A percentile compares a stretch with the other conserved stretches of the same genome.
Conservation (phyloP, 2,329 filamentous ascomycete genomes). For the Colletotrichum destructivum region DNA sequence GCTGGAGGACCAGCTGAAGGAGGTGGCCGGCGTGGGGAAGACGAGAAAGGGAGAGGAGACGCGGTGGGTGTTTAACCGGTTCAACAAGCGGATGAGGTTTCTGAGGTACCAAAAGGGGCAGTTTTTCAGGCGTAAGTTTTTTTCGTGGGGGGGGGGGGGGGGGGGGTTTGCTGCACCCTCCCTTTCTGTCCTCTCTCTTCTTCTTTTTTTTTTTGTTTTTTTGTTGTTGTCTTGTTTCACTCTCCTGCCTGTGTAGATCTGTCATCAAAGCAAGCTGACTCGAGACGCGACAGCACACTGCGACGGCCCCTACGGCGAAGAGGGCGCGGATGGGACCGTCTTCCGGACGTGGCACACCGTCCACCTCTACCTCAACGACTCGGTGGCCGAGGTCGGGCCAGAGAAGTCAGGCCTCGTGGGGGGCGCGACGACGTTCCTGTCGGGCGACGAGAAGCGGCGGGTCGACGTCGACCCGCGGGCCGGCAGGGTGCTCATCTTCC, state of each 20-base stretch:
- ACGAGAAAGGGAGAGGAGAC: neutral
- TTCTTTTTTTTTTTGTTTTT: too few species aligned
- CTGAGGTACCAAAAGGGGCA: slow-evolving; percentile 80
- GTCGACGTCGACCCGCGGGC: slow-evolving; percentile 70
- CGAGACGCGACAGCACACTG: slow-evolving; percentile 68
- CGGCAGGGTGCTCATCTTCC: slow-evolving; percentile 73
- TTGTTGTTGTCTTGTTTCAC: too few species aligned
- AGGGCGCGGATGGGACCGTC: slow-evolving; percentile 59
- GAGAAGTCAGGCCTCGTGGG: slow-evolving; percentile 58
- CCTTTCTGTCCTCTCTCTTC: neutral
- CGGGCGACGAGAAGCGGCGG: slow-evolving; percentile 56
- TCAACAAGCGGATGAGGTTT: slow-evolving; percentile 84
- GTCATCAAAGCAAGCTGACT: neutral
- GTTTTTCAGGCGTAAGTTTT: slow-evolving; percentile 73
- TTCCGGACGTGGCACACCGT: slow-evolving; percentile 67
- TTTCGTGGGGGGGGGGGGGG: neutral
- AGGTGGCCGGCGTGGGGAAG: slow-evolving; percentile 49
- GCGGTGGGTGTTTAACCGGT: slow-evolving; percentile 61
- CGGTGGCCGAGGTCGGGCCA: slow-evolving; percentile 56
- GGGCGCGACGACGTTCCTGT: slow-evolving; percentile 71
- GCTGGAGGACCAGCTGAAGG: slow-evolving; percentile 57
- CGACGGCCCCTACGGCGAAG: slow-evolving; percentile 74
- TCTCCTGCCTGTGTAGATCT: too few species aligned
- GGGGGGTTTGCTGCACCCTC: too few species aligned
- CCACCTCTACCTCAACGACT: slow-evolving; percentile 70